Base-by-base conservation (phyloP, 2,329 filamentous ascomycete species). In the Cladophialophora psammophila region DNA sequence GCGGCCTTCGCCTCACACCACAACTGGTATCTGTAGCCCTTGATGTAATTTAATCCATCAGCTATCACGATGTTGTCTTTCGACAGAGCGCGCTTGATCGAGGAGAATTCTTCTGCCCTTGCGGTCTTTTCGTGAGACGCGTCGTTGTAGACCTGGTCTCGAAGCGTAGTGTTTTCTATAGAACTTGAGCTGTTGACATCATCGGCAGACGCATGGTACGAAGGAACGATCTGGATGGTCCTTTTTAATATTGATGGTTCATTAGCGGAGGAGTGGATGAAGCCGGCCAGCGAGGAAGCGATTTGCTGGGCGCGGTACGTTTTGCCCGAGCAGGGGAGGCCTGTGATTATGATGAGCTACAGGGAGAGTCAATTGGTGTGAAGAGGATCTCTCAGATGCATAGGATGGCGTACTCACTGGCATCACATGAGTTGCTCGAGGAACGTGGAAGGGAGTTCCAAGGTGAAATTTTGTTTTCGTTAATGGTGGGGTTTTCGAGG, bases 31-130 rank as follows among this genome's bases (percentile, higher is more conserved):
- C 87, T 81, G 76, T 86, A 89, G 20, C 87, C 88, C 76, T 90
- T 90, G 79, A 90, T 90, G 76, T 90, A 90, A 75, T 90, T 89
- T 79, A 88, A 81, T 36, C 85, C 85, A 76, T 90, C 87, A 1
- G 87, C 83, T 59, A 90, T 85, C 52, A 90, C 86, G 65, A 90
- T 84, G 56, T 82, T 84, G 74, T 88, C 85, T 58, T 81, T 82
- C 18, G 82, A 81, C 54, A 90, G 77, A 26, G 82, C 78, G 38
- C 88, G 82, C 77, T 89, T 89, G 65, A 89, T 83, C 67, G 87
- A 86, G 10, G 86, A 86, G 72, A 86, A 87, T 66, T 87, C 83
- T 20, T 87, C 84, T 32, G 86, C 88, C 2, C 87, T 84, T 3
- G 87, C 87, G 77, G 88, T 86, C 76, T 90, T 90, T 75, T 90